Evolutionary conservation across 768 basidiomycete genomes (phyloP), one percentile per base, ranked within the genome.

Genomic region (Hygrocybe coccinea): DNA sequence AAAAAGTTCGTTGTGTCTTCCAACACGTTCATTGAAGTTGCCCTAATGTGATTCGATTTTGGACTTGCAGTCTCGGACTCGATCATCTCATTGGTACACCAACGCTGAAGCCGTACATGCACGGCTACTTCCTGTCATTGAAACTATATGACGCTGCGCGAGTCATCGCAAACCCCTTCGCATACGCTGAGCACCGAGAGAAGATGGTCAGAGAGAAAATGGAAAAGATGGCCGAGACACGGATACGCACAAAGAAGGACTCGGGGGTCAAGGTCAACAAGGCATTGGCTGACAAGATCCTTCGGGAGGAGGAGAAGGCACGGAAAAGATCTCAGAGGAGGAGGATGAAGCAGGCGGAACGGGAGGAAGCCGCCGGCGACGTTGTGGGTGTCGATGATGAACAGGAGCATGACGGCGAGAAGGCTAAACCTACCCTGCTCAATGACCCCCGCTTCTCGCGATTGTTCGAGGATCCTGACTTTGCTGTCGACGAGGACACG

Each of bases 61-160:
- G n/a, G n/a, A 54, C 47, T 50, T 55, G 37, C 64, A 95, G 93
- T 35, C 84, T 99, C 58, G 91, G 94, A n/a, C 72, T 99, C 67
- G 89, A 94, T 61, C 92, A 95, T 68, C 90, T 99, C 63, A 75
- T 97, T 60, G 97, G 97, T 50, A 95, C 95, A 5, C 86, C 93
- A 19, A 85, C 89, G 15, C 89, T 98, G 78, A 95, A 95, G 71
- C 97, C 97, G 3, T 99, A 98, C 73, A 97, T 99, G 95, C 97
- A 99, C 71, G 97, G 97, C 41, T 98, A 95, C 82, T 98, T 99
- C 76, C 72, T 97, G 59, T 91, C 94, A 4, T 85, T 98, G 72
- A 91, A 93, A 64, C 82, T 98, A 5, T 98, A 98, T 75, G 91
- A 95, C 63, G 88, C 95, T 50, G 97, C 97, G 1, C 86, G 95